Percentiles rank a stretch among this genome's conserved stretches.
Conservation (phyloP, 768 basidiomycete species). For the Albatrellus ellisii region DNA sequence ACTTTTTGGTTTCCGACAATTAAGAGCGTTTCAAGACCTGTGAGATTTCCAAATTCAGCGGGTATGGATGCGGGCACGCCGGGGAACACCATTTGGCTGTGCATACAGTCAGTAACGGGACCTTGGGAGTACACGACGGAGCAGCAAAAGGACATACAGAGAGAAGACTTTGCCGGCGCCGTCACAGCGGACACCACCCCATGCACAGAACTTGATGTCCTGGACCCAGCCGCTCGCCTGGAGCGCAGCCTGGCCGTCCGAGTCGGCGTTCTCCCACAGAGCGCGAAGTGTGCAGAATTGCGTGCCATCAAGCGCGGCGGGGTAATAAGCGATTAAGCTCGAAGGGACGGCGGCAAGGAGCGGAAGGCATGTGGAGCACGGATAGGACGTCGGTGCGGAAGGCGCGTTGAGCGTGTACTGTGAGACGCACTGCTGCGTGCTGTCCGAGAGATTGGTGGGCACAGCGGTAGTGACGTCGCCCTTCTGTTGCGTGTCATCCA, state of each 20-base stretch:
- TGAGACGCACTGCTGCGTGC: slow-evolving; percentile 31
- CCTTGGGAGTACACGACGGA: neutral
- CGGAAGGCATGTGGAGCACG: slow-evolving; percentile 33
- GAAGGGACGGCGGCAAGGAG: slow-evolving; percentile 25
- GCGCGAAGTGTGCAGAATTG: slow-evolving; percentile 37
- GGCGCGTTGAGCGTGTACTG: slow-evolving; percentile 34
- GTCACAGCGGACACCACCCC: slow-evolving; percentile 34
- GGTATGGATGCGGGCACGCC: slow-evolving; percentile 34
- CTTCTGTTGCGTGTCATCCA: neutral
- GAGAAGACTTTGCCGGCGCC: slow-evolving; percentile 25
- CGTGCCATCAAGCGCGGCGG: slow-evolving; percentile 23
- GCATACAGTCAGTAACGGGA: too few species aligned
- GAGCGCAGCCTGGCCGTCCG: slow-evolving; percentile 25
- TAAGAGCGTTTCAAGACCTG: slow-evolving; percentile 24
- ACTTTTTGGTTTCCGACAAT: slow-evolving; percentile 28
- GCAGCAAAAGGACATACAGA: slow-evolving; percentile 22
- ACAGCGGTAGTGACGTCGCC: slow-evolving; percentile 13
- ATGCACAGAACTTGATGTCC: slow-evolving; percentile 31
- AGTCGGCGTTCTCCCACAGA: slow-evolving; percentile 26
- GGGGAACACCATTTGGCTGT: slow-evolving; percentile 29
- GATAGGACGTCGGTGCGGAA: slow-evolving; percentile 27
- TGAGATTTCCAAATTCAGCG: slow-evolving; percentile 26
- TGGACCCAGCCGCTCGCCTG: slow-evolving; percentile 32
- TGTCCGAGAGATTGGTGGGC: slow-evolving; percentile 22
- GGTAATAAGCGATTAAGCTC: slow-evolving; percentile 16